Percentiles rank a stretch among this genome's conserved stretches.
These are phyloP conservation scores for Lactifluus piperatus DNA, from an alignment of 768 basidiomycete species.

Conservation along the genomic window DNA sequence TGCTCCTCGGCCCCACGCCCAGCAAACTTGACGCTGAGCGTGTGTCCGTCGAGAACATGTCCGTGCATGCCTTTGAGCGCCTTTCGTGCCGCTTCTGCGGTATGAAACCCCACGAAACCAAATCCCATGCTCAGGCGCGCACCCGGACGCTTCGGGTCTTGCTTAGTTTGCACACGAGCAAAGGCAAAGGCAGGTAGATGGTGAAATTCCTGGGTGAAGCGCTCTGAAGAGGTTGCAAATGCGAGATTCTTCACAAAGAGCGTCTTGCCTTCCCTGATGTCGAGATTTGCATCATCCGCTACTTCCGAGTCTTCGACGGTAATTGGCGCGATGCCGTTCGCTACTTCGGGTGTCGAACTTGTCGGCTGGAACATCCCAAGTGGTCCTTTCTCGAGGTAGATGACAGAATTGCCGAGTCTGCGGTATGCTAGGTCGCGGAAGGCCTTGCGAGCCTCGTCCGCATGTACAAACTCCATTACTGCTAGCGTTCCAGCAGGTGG, in stretches of 20 bases:
- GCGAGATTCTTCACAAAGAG: conserved; percentile 92
- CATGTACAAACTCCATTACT: conserved; percentile 75
- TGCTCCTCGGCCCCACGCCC: conserved; percentile 67
- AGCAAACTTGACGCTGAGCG: conserved; percentile 76
- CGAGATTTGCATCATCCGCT: conserved; percentile 31
- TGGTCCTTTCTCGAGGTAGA: conserved; percentile 93
- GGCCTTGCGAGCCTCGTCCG: conserved; percentile 61
- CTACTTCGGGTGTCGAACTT: conserved; percentile 6
- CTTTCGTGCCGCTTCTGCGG: conserved; percentile 58
- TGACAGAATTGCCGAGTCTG: conserved; percentile 77
- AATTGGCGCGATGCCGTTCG: conserved; percentile 16
- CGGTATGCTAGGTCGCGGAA: conserved; percentile 82
- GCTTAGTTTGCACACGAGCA: conserved; percentile 85
- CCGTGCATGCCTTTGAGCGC: conserved; percentile 74
- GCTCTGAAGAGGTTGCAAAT: conserved; percentile 81
- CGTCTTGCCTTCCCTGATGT: conserved; percentile 63
- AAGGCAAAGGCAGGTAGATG: conserved; percentile 76
- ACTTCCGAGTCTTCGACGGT: conserved; percentile 30
- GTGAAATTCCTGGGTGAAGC: conserved; percentile 59
- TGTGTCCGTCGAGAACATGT: conserved; percentile 80
- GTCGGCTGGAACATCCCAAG: conserved; percentile 61
- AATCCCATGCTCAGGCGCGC: conserved; percentile 85
- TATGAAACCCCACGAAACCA: conserved; percentile 90
- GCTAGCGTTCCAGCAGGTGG: conserved; percentile 93
- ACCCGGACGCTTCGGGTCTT: conserved; percentile 64